Conservation (phyloP, 352 stramenopile species). For the Globisporangium polare region DNA sequence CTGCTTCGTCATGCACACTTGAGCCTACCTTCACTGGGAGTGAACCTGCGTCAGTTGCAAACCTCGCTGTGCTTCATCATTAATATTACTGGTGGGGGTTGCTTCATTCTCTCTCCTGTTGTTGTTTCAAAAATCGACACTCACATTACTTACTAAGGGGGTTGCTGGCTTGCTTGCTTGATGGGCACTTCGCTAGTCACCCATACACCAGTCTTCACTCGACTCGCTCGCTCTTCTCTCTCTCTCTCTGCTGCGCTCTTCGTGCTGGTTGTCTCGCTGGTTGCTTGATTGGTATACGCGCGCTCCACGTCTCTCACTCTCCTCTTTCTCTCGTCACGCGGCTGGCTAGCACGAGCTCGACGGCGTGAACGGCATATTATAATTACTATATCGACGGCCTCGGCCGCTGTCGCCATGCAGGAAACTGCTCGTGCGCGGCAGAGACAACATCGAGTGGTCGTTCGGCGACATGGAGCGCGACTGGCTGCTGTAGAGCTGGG, state of each 20-base stretch:
- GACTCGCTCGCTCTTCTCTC: neutral
- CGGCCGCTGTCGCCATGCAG: neutral
- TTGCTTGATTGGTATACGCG: slow-evolving; percentile 3
- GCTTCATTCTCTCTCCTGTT: neutral
- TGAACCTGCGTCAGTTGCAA: neutral
- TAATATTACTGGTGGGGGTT: slow-evolving; percentile 9
- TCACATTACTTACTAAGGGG: slow-evolving; percentile 7
- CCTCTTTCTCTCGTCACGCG: neutral
- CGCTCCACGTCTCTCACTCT: neutral
- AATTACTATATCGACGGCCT: slow-evolving; percentile 5
- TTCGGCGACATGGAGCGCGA: slow-evolving; percentile 10
- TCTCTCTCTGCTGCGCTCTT: neutral
- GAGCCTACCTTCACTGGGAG: no score
- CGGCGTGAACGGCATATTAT: slow-evolving; percentile 5
- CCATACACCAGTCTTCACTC: neutral
- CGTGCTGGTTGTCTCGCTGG: neutral
- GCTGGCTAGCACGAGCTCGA: slow-evolving; percentile 10
- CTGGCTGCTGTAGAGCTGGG: slow-evolving; percentile 8
- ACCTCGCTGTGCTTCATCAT: slow-evolving; percentile 1
- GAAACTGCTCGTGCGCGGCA: neutral
- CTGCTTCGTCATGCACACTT: neutral
- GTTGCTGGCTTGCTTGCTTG: neutral
- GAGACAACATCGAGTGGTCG: neutral
- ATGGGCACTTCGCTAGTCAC: neutral
- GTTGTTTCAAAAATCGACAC: slow-evolving; percentile 7